These are phyloP conservation scores for Schwanniomyces vanrijiae DNA, from an alignment of 805 yeast species.

Conservation along the genomic window DNA sequence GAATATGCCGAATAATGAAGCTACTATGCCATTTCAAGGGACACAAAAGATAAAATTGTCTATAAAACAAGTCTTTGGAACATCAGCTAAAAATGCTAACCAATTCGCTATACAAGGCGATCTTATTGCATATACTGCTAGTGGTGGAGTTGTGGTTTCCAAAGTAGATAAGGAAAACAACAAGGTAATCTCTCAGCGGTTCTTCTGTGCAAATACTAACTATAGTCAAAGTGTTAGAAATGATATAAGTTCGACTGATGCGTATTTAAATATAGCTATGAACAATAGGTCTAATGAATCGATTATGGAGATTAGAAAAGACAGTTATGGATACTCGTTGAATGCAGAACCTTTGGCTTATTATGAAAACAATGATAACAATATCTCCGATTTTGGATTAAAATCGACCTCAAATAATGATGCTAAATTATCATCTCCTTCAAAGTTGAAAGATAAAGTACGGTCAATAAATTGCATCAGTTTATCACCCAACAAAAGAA, in stretches of 20 bases:
- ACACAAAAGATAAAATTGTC: conserved; percentile 3
- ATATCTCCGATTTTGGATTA: not conserved
- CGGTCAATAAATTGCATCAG: conserved; percentile 58
- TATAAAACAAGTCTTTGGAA: conserved; percentile 35
- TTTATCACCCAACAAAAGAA: conserved; percentile 51
- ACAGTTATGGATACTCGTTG: conserved; percentile 36
- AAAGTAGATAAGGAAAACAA: conserved; percentile 19
- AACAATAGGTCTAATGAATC: conserved; percentile 3
- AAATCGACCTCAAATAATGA: conserved; percentile 7
- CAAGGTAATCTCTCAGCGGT: conserved; percentile 37
- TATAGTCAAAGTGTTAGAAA: conserved; percentile 6
- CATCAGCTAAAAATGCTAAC: conserved; percentile 44
- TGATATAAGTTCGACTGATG: conserved; percentile 20
- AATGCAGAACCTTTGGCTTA: conserved; percentile 27
- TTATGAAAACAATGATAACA: conserved; percentile 16
- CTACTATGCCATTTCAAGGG: not conserved
- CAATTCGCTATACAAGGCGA: conserved; percentile 42
- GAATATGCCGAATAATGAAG: not conserved
- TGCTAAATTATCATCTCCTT: conserved; percentile 11
- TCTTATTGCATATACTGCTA: conserved; percentile 53
- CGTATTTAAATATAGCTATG: conserved; percentile 27
- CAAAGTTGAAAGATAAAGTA: conserved; percentile 40
- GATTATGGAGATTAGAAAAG: conserved; percentile 16
- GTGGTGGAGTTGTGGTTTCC: conserved; percentile 60
- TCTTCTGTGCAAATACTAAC: conserved; percentile 49